These are phyloP conservation scores for Pinus taeda DNA, from an alignment of 75 land plant species.

Conservation along the genomic window DNA sequence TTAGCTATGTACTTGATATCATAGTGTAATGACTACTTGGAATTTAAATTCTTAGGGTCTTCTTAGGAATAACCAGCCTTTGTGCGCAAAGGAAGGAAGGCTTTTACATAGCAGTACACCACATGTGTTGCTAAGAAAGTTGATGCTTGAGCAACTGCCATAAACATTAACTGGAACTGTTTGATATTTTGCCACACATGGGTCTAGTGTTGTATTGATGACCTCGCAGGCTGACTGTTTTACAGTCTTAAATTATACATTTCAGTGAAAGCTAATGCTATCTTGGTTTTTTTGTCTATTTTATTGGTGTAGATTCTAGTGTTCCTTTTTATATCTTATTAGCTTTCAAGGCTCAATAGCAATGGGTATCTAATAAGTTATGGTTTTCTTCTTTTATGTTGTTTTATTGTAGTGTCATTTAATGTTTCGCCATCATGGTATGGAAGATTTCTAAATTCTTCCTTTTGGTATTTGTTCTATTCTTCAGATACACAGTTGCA, in stretches of 20 bases:
- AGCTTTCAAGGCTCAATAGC: not conserved
- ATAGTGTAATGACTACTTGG: not conserved
- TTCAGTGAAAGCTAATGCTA: not conserved
- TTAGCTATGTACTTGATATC: not conserved
- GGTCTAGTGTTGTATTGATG: not conserved
- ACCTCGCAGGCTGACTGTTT: not conserved
- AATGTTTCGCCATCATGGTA: not conserved
- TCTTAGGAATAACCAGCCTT: not conserved
- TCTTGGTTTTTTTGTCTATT: not conserved
- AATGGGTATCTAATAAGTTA: not conserved
- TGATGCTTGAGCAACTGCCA: not conserved
- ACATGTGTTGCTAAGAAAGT: not conserved
- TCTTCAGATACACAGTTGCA: slow-evolving; percentile 95
- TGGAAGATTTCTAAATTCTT: not conserved
- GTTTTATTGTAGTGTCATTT: not conserved
- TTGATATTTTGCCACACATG: not conserved
- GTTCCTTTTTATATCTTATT: not conserved
- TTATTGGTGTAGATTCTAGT: not conserved
- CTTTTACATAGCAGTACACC: not conserved
- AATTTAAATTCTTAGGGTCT: not conserved
- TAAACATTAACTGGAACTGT: not conserved
- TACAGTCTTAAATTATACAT: not conserved
- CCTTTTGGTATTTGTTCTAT: slow-evolving; percentile 1
- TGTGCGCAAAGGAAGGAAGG: not conserved
- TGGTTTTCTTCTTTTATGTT: not conserved